A percentile compares a stretch with the other conserved stretches of the same genome.
These are phyloP conservation scores for Solanum etuberosum DNA, from an alignment of 257 asterid genomes.

Conservation along the genomic window DNA sequence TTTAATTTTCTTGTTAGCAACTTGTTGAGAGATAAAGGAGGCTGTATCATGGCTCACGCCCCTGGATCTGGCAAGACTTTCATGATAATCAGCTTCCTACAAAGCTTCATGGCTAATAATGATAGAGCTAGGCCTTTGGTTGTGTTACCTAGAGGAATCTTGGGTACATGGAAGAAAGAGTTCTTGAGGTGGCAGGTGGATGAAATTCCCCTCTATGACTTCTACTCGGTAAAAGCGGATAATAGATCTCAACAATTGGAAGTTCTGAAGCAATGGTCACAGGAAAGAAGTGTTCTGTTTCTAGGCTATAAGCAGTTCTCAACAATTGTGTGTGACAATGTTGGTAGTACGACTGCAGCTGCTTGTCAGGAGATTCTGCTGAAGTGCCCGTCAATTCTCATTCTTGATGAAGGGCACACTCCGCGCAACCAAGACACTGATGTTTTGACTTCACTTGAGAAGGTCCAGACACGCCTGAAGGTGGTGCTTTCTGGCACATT, in stretches of 20 bases:
- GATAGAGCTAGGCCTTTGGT: conserved; percentile 89
- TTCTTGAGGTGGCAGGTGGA: conserved; percentile 92
- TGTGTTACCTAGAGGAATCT: conserved; percentile 88
- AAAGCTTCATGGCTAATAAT: conserved; percentile 92
- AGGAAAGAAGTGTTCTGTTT: conserved; percentile 63
- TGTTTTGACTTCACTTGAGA: conserved; percentile 78
- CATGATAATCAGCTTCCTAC: conserved; percentile 92
- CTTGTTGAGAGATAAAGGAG: conserved; percentile 79
- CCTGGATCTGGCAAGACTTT: conserved; percentile 98
- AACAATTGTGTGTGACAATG: conserved; percentile 58
- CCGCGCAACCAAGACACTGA: conserved; percentile 92
- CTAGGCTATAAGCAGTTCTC: conserved; percentile 90
- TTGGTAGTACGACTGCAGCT: conserved; percentile 27
- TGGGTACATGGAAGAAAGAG: conserved; percentile 77
- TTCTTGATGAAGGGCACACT: conserved; percentile 94
- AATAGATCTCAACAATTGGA: conserved; percentile 75
- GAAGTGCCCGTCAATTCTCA: conserved; percentile 62
- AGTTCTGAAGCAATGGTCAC: conserved; percentile 66
- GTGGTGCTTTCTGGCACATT: conserved; percentile 96
- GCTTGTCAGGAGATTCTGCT: conserved; percentile 64
- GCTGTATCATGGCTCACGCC: conserved; percentile 97
- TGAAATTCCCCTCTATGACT: conserved; percentile 62
- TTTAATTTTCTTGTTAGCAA: conserved; percentile 84
- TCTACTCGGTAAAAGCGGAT: conserved; percentile 90
- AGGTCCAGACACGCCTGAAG: conserved; percentile 73